phyloP scores from a whole-genome alignment of 441 rosid genomes.

The Adansonia grandidieri region DNA sequence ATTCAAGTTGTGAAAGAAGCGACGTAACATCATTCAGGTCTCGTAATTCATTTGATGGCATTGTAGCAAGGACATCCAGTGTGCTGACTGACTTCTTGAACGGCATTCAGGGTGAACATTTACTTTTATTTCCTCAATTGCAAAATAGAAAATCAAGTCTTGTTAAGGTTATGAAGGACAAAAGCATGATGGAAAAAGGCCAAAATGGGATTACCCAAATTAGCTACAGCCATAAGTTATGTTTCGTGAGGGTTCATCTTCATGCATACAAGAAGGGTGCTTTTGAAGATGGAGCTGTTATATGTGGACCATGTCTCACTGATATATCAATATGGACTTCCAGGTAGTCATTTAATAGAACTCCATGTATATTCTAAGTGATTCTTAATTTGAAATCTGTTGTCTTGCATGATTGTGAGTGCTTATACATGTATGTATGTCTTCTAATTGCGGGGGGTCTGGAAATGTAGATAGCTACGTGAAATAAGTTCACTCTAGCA shows the following conservation, averaged over 20 bases:
- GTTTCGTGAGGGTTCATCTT: constrained; percentile 77
- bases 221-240: constrained; percentile 42
- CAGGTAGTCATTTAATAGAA: constrained; percentile 41
- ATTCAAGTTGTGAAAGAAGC: constrained; percentile 23
- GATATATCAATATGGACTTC: constrained; percentile 65
- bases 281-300: constrained; percentile 86
- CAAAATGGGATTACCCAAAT: constrained; percentile 38
- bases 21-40: constrained; percentile 25
- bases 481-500: not conserved
- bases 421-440: not conserved
- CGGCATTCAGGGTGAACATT: constrained; percentile 36
- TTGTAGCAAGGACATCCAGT: constrained; percentile 65
- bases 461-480: constrained; percentile 2
- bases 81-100: constrained; percentile 47
- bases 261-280: constrained; percentile 76
- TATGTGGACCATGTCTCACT: constrained; percentile 61
- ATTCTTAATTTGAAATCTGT: not conserved
- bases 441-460: not conserved
- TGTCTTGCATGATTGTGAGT: not conserved
- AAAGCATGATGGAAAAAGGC: constrained; percentile 39
- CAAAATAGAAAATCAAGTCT: constrained; percentile 35
- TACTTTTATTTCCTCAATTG: constrained; percentile 56
- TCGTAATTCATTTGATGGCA: constrained; percentile 43
- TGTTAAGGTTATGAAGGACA: constrained; percentile 40
- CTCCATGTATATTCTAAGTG: not conserved